phyloP scores from a whole-genome alignment of 805 yeast genomes.

The Clavispora phyllophila region DNA sequence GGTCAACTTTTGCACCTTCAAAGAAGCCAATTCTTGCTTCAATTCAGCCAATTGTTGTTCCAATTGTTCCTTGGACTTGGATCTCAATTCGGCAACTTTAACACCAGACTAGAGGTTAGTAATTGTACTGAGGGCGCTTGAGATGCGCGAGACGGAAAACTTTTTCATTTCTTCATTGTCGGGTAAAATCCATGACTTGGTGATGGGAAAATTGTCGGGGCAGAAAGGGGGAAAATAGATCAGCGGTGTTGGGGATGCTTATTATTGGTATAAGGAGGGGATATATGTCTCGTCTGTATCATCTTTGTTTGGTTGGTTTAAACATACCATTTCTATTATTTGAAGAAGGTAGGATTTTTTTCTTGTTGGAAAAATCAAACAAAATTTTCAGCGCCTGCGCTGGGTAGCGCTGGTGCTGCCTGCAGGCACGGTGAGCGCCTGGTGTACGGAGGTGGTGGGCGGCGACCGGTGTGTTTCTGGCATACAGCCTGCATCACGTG shows the following conservation, averaged over 20 bases:
- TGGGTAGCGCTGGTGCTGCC: background rate
- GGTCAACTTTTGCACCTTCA: conserved; percentile 93
- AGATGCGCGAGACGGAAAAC: background rate
- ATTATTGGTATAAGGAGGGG: background rate
- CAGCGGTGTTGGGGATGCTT: background rate
- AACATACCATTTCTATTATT: conserved; percentile 20
- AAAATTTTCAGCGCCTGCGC: conserved; percentile 15
- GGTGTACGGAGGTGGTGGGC: conserved; percentile 1
- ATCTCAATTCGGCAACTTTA: conserved; percentile 94
- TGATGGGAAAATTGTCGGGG: background rate
- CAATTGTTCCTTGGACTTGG: conserved; percentile 95
- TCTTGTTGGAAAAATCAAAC: conserved; percentile 6
- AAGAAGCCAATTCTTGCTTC: conserved; percentile 92
- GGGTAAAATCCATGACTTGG: too few relatives aligned
- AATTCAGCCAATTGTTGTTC: conserved; percentile 90
- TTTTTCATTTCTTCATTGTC: background rate
- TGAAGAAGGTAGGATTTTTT: conserved; percentile 9
- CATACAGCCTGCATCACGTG: conserved; percentile 3
- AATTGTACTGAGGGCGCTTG: background rate
- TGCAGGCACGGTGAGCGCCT: background rate
- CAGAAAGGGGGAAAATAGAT: background rate
- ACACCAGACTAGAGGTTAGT: conserved; percentile 65
- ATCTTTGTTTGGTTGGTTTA: background rate
- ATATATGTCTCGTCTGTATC: background rate
- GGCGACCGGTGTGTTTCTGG: background rate